Evolutionary conservation across 495 filamentous ascomycete genomes (phyloP).

Genomic region (Neurospora sp.): DNA sequence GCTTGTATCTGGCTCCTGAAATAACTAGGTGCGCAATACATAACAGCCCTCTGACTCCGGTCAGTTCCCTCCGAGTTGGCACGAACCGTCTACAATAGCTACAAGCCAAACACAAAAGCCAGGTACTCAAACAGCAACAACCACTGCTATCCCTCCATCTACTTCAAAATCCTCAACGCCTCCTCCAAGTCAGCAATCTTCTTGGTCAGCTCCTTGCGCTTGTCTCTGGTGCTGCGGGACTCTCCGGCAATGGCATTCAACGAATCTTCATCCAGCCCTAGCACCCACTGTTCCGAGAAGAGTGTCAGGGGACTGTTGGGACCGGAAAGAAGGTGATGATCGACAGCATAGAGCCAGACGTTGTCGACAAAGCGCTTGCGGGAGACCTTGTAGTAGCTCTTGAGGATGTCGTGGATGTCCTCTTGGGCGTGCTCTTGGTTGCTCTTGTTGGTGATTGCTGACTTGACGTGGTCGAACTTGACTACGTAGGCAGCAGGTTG

Average conservation of each 20-base stretch:
- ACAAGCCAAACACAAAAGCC: no score
- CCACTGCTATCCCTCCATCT: not conserved
- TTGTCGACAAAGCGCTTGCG: conserved; percentile 48
- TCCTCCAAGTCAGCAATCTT: conserved; percentile 20
- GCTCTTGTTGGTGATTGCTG: conserved; percentile 23
- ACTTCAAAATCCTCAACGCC: conserved; percentile 18
- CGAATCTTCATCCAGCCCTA: conserved; percentile 18
- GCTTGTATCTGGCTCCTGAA: no score
- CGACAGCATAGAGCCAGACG: conserved; percentile 31
- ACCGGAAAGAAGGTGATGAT: conserved; percentile 23
- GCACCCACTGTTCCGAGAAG: conserved; percentile 25
- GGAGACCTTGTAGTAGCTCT: conserved; percentile 52
- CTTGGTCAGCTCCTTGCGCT: conserved; percentile 12
- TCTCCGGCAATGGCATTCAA: conserved; percentile 28
- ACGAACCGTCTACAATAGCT: no score
- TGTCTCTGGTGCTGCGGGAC: conserved; percentile 10
- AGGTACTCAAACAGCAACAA: no score
- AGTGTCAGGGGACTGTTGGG: conserved; percentile 22
- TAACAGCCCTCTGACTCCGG: no score
- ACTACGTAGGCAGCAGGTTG: conserved; percentile 1
- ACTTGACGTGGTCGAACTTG: conserved; percentile 2
- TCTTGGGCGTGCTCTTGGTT: conserved; percentile 38
- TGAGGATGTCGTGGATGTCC: conserved; percentile 48
- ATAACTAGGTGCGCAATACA: no score
- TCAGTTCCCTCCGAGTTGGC: no score